These are phyloP conservation scores for Mortierella sp. DNA, from an alignment of 371 early-diverging fungal genomes.

Conservation along the genomic window DNA sequence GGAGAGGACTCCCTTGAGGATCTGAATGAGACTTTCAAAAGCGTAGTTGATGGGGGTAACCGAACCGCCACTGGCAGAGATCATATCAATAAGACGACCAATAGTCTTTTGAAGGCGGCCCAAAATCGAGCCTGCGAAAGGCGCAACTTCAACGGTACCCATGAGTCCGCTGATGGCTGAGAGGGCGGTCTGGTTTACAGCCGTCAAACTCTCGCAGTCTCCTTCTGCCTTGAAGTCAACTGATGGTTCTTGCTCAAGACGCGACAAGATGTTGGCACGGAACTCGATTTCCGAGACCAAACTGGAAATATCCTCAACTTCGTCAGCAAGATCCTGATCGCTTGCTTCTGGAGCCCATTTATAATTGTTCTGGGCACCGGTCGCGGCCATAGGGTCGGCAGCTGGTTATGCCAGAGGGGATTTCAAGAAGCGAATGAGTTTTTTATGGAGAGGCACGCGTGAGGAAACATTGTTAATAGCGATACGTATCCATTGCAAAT, in stretches of 20 bases:
- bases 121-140: background rate
- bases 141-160: background rate
- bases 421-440: background rate
- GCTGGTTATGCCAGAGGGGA: background rate
- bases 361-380: conserved; percentile 4
- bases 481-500: too few species aligned
- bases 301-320: conserved; percentile 12
- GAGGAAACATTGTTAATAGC: background rate
- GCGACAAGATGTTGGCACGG: conserved; percentile 20
- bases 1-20: background rate
- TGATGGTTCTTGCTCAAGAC: conserved; percentile 2
- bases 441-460: background rate
- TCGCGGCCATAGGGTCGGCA: conserved; percentile 27
- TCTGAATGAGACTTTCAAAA: background rate
- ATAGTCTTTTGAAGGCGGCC: background rate
- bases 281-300: conserved; percentile 27
- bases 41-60: background rate
- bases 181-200: conserved; percentile 3
- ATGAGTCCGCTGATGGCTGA: background rate
- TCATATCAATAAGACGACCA: background rate
- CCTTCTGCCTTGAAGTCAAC: conserved; percentile 2
- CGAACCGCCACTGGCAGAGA: background rate
- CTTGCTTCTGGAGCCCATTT: conserved; percentile 9
- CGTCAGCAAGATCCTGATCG: conserved; percentile 15
- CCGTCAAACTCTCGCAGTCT: conserved; percentile 3